Conservation (phyloP, 495 filamentous ascomycete species). For the Tuber melanosporum region DNA sequence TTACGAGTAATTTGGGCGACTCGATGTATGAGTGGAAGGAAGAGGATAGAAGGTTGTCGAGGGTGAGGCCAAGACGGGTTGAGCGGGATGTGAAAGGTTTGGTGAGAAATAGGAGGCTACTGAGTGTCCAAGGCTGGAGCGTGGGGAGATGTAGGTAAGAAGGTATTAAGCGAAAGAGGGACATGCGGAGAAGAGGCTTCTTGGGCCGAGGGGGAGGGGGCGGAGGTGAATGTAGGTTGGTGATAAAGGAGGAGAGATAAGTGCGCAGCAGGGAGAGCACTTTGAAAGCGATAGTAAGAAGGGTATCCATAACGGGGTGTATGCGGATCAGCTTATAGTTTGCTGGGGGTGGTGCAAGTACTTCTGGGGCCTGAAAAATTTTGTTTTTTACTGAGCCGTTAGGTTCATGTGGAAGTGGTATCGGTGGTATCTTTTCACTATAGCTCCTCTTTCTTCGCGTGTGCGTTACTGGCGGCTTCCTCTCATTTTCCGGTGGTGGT, state of each 20-base stretch:
- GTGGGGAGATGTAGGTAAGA: conserved; percentile 12
- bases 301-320: conserved; percentile 15
- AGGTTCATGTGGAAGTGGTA: neutral
- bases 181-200: conserved; percentile 29
- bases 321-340: conserved; percentile 8
- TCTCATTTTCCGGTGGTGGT: neutral
- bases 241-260: conserved; percentile 22
- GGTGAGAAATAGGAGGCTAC: conserved; percentile 20
- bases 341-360: conserved; percentile 2
- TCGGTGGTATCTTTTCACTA: conserved; percentile 3
- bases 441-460: conserved; percentile 1
- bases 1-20: conserved; percentile 62
- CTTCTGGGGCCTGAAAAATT: neutral
- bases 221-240: conserved; percentile 20
- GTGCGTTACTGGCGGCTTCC: neutral
- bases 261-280: conserved; percentile 9
- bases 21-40: conserved; percentile 60
- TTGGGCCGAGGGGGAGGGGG: neutral
- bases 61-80: conserved; percentile 22
- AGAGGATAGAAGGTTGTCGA: conserved; percentile 65
- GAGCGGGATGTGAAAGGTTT: conserved; percentile 22
- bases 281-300: conserved; percentile 11
- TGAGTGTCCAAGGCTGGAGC: conserved; percentile 38
- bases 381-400: neutral
- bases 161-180: conserved; percentile 25